Base-by-base conservation (phyloP, 345 rosid genomes). In the Bruguiera sexangula region DNA sequence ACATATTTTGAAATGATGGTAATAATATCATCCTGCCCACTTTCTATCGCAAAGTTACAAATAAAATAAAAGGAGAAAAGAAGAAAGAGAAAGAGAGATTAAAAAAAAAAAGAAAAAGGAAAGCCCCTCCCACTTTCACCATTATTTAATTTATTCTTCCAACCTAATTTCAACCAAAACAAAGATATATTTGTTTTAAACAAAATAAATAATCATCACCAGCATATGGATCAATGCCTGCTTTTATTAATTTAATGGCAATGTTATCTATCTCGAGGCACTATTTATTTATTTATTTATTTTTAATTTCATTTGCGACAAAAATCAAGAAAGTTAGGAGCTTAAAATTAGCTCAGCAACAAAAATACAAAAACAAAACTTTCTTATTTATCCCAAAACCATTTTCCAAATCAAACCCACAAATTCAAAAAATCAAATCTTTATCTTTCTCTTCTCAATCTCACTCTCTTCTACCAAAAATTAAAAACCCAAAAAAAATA, bases 81-180 rank as follows among this genome's bases (percentile, higher is more conserved):
- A 3, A 7, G 55, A 18, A 18, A 6, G 29, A 19, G n/a, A 34
- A 59, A 57, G 36, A 57, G 26, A 32, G 26, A 39, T 26, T 20
- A 80, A 74, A 65, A 43, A 13, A 43, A 6, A 3, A 36, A 36
- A 36, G 1, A 43, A 43, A 10, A 39, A 39, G 48, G 19, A 43
- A 43, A 3, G 50, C 39, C 76, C 73, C 77, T 68, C 81, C 84
- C 82, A 82, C 82, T 81, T 81, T 84, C 76, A 54, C 62, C 69
- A 75, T 80, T 83, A 74, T 77, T 58, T 83, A 60, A 78, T 72
- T 76, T 55, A 68, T 72, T 65, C 76, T 74, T 66, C 69, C 85
- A 83, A 83, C 69, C 79, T 78, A 81, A 85, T 87, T 84, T 88
- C 87, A 85, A 75, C 87, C 74, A 82, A 82, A 81, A 84, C 82